Evolutionary conservation across 225 moss, liverwort and hornwort genomes (phyloP).

Genomic region (Thuidium tamariscinum): DNA sequence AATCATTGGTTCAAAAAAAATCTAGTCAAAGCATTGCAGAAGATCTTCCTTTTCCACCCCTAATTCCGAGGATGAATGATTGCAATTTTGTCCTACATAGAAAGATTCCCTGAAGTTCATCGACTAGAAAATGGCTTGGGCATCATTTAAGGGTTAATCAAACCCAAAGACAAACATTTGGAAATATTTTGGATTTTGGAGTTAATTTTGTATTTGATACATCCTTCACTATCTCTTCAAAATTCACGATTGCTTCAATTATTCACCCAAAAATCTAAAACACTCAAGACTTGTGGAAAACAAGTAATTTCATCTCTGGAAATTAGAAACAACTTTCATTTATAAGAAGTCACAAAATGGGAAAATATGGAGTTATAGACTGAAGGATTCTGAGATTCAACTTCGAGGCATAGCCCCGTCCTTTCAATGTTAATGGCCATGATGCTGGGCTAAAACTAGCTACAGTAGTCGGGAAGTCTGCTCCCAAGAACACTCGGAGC

Average conservation of each 20-base stretch:
- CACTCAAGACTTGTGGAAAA: not conserved
- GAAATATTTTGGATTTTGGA: not conserved
- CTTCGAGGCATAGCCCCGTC: not conserved
- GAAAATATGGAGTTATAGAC: not conserved
- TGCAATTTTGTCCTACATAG: too few relatives aligned
- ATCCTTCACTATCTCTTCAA: not conserved
- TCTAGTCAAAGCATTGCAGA: too few relatives aligned
- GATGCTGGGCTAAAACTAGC: not conserved
- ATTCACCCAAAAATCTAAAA: not conserved
- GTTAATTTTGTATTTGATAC: not conserved
- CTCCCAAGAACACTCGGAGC: not conserved
- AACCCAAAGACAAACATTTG: not conserved
- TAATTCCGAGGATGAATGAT: too few relatives aligned
- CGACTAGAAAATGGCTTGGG: too few relatives aligned
- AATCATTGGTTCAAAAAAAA: too few relatives aligned
- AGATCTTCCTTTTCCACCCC: too few relatives aligned
- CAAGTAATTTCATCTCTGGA: not conserved
- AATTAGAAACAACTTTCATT: not conserved
- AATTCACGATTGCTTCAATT: not conserved
- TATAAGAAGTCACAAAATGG: not conserved
- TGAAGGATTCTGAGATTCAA: not conserved
- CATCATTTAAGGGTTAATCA: not conserved
- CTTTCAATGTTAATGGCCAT: not conserved
- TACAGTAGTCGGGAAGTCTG: not conserved
- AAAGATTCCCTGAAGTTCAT: too few relatives aligned